A percentile compares a stretch with the other conserved stretches of the same genome.
These are phyloP conservation scores for Penicillium riverlandense DNA, from an alignment of 495 filamentous ascomycete genomes.

Conservation along the genomic window DNA sequence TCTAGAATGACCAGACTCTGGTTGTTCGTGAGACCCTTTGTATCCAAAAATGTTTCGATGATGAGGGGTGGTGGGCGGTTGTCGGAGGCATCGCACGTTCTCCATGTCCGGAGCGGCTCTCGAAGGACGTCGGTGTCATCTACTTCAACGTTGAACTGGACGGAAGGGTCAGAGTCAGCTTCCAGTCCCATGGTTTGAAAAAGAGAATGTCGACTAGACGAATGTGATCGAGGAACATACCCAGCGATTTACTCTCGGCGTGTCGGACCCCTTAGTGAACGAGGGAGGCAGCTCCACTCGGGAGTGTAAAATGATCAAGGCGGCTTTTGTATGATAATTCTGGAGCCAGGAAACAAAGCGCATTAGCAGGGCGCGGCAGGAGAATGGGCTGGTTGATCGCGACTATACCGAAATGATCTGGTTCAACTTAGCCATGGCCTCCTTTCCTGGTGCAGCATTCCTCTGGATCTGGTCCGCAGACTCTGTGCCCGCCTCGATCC, in stretches of 20 bases:
- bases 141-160: conserved; percentile 86
- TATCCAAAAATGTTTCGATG: conserved; percentile 86
- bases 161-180: conserved; percentile 8
- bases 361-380: conserved; percentile 3
- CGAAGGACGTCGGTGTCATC: conserved; percentile 83
- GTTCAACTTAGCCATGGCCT: conserved; percentile 68
- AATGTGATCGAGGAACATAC: conserved; percentile 49
- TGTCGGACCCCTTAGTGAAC: conserved; percentile 48
- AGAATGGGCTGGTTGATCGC: background rate
- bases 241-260: conserved; percentile 80
- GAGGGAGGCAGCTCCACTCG: conserved; percentile 62
- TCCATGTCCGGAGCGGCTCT: conserved; percentile 76
- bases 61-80: conserved; percentile 78
- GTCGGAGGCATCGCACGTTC: conserved; percentile 63
- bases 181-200: background rate
- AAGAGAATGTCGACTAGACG: background rate
- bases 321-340: conserved; percentile 89
- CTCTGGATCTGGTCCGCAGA: conserved; percentile 30
- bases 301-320: conserved; percentile 75
- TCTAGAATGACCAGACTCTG: conserved; percentile 85
- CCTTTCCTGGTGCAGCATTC: conserved; percentile 34
- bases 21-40: conserved; percentile 68
- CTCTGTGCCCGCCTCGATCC: conserved; percentile 37
- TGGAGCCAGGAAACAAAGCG: conserved; percentile 25
- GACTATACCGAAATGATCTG: conserved; percentile 77